Conservation (phyloP, 495 filamentous ascomycete genomes). For the Hypoxylon perforatum region DNA sequence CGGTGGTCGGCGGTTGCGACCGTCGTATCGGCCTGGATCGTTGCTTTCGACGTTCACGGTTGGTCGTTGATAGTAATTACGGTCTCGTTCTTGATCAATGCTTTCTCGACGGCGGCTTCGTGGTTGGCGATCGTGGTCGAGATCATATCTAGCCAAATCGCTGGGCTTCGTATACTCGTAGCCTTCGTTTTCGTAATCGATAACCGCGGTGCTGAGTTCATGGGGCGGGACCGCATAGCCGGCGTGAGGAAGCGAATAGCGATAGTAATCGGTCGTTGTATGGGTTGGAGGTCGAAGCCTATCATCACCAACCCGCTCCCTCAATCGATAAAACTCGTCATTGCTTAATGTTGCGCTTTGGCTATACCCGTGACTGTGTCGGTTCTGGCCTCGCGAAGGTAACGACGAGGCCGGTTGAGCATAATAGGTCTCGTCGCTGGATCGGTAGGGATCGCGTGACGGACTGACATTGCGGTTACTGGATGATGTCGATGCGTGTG, state of each 20-base stretch:
- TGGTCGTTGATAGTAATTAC: conserved; percentile 67
- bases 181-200: conserved; percentile 72
- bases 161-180: conserved; percentile 79
- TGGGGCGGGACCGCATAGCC: conserved; percentile 44
- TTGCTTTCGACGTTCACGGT: conserved; percentile 70
- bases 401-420: conserved; percentile 63
- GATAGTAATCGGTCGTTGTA: conserved; percentile 51
- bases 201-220: conserved; percentile 51
- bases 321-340: conserved; percentile 57
- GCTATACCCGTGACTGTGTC: conserved; percentile 41
- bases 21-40: conserved; percentile 63
- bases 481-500: conserved; percentile 43
- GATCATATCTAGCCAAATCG: conserved; percentile 74
- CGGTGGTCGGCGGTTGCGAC: conserved; percentile 64
- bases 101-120: conserved; percentile 61
- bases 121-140: conserved; percentile 58
- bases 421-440: conserved; percentile 63
- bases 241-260: conserved; percentile 47
- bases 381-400: conserved; percentile 47
- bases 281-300: conserved; percentile 45
- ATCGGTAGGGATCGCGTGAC: conserved; percentile 58
- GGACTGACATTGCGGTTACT: conserved; percentile 55
- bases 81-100: conserved; percentile 47
- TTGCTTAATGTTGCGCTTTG: conserved; percentile 53
- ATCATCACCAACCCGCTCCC: conserved; percentile 57